Percentiles rank a stretch among this genome's conserved stretches.
Conservation (phyloP, 768 basidiomycete genomes). For the Solioccasus polychromus region DNA sequence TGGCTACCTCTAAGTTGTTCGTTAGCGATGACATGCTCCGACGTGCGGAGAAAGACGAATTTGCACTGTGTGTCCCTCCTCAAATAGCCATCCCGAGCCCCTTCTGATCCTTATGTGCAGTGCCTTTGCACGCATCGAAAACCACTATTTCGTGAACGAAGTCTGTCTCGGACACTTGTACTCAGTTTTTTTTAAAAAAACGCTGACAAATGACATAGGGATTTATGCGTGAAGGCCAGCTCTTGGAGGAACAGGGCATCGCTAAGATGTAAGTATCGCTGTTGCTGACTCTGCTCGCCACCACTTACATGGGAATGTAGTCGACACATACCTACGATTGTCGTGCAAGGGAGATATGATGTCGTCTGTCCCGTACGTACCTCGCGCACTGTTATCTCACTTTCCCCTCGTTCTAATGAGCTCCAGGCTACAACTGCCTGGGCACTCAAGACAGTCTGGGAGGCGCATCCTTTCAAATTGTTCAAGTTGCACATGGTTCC, state of each 20-base stretch:
- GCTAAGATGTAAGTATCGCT: constrained; percentile 70
- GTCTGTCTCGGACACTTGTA: constrained; percentile 37
- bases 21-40: constrained; percentile 68
- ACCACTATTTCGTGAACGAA: constrained; percentile 86
- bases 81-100: not conserved
- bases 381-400: constrained; percentile 1
- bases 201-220: constrained; percentile 43
- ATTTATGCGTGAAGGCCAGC: constrained; percentile 86
- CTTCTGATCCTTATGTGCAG: constrained; percentile 35
- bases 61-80: constrained; percentile 58
- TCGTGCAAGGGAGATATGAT: constrained; percentile 88
- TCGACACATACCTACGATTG: constrained; percentile 80
- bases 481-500: constrained; percentile 62
- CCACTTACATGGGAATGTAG: constrained; percentile 36
- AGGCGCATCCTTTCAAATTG: constrained; percentile 51
- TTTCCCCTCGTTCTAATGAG: not conserved
- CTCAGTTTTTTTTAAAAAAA: not conserved
- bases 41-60: constrained; percentile 67
- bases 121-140: constrained; percentile 85
- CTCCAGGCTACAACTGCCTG: constrained; percentile 78
- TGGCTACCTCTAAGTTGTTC: constrained; percentile 75
- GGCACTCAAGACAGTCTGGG: constrained; percentile 78
- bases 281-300: not conserved
- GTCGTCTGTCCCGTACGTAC: constrained; percentile 75
- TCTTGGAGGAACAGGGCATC: constrained; percentile 79